Evolutionary conservation across 1,139 yeast genomes (phyloP).

Genomic region (Hansenula lynferdii): DNA sequence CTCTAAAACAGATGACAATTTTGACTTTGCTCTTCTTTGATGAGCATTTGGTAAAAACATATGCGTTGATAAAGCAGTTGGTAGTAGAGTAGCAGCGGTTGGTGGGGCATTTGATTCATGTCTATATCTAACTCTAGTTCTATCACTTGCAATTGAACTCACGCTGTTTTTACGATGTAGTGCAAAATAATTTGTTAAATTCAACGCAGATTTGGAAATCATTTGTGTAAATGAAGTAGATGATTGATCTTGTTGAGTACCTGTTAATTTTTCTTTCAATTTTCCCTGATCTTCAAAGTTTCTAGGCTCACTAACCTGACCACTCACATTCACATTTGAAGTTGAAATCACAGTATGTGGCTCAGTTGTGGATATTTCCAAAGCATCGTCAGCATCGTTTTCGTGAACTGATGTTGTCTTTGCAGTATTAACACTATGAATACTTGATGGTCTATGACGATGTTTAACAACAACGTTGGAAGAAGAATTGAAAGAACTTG

Average conservation of each 20-base stretch:
- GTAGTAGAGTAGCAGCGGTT: constrained; percentile 44
- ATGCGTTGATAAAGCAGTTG: constrained; percentile 49
- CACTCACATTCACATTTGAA: constrained; percentile 20
- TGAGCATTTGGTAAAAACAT: constrained; percentile 46
- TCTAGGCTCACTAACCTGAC: constrained; percentile 17
- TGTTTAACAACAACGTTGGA: constrained; percentile 13
- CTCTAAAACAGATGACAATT: constrained; percentile 21
- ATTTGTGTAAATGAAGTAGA: constrained; percentile 23
- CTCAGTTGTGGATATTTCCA: constrained; percentile 16
- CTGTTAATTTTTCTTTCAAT: constrained; percentile 11
- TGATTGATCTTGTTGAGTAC: constrained; percentile 7
- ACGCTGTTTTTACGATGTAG: constrained; percentile 27
- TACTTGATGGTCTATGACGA: constrained; percentile 5
- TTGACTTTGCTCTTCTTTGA: constrained; percentile 23
- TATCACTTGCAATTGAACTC: constrained; percentile 31
- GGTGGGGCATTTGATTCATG: constrained; percentile 49
- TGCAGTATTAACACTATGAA: neutral
- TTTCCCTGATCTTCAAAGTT: neutral
- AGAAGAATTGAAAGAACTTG: constrained; percentile 16
- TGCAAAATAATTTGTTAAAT: constrained; percentile 29
- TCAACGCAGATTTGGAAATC: constrained; percentile 31
- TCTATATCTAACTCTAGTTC: constrained; percentile 26
- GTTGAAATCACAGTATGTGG: constrained; percentile 20
- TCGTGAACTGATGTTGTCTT: too few species aligned
- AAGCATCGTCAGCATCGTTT: constrained; percentile 6